Evolutionary conservation across 768 basidiomycete genomes (phyloP), one percentile per base, ranked within the genome.

Genomic region (Zangia roseola): DNA sequence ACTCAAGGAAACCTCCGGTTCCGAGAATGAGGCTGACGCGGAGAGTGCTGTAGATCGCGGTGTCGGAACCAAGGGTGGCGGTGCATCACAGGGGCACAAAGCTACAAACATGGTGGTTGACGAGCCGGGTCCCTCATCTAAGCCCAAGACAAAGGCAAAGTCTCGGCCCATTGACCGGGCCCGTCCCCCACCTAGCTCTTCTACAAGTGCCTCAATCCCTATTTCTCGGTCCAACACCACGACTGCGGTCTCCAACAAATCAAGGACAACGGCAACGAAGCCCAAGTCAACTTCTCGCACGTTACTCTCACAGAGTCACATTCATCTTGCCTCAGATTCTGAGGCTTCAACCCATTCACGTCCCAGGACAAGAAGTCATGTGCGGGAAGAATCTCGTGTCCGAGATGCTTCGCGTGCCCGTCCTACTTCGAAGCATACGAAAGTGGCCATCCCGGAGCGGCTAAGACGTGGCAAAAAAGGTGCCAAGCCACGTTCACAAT

Each of bases 321-420:
- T 37, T 0, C 52, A 51, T 17, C 21, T 26, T 0, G 36, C 52
- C 6, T 67, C 65, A 2, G 59, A 63, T 51, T 63, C 63, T 0
- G 61, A 65, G 12, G 53, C 41, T 10, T 56, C 64, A 12, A 50
- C 48, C 3, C 62, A 12, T 13, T 45, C 43, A 0, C 59, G 49
- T 23, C 60, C 57, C 10, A 56, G 60, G 49, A 67, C 62, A 9
- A 49, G 62, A 39, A 64, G 61, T 31, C 47, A 9, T 19, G 56
- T 55, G 20, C 52, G 60, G 24, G 62, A 67, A 16, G 60, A 54
- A 39, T 67, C 64, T 19, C 53, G 53, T 5, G 41, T 33, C 8
- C 52, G 56, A n/a, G n/a, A n/a, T n/a, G n/a, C n/a, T n/a, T n/a
- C 64, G 23, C 53, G 53, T 5, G 41, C 30, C 8, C 52, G 56